Percentiles rank a stretch among this genome's conserved stretches.
Conservation (phyloP, 495 filamentous ascomycete species). For the Baudoinia panamericana region DNA sequence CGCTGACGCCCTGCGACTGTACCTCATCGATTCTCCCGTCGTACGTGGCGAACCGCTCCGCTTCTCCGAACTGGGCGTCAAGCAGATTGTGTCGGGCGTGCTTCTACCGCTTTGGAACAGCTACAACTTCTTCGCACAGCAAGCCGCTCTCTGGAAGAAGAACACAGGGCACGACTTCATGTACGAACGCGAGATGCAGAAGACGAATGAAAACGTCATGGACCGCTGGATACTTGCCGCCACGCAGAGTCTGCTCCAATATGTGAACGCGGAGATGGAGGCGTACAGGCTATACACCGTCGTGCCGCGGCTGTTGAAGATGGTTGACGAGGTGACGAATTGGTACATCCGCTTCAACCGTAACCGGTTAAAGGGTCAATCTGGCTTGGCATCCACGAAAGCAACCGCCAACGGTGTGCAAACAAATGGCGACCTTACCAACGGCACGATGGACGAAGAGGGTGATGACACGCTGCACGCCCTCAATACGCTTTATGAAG, state of each 20-base stretch:
- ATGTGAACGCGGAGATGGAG: conserved; percentile 91
- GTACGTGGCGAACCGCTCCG: conserved; percentile 82
- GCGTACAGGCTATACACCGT: conserved; percentile 68
- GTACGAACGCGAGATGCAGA: conserved; percentile 64
- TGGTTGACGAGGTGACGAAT: conserved; percentile 94
- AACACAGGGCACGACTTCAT: conserved; percentile 61
- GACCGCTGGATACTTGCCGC: conserved; percentile 91
- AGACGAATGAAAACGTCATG: conserved; percentile 81
- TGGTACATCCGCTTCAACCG: conserved; percentile 99
- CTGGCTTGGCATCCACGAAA: neutral
- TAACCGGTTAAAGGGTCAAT: conserved; percentile 83
- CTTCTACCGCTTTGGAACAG: conserved; percentile 93
- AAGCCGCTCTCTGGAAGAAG: conserved; percentile 87
- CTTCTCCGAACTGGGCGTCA: conserved; percentile 88
- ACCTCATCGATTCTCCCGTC: conserved; percentile 94
- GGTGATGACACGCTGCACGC: conserved; percentile 66
- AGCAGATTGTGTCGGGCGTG: conserved; percentile 90
- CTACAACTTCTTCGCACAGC: conserved; percentile 96
- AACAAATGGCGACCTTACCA: conserved; percentile 7
- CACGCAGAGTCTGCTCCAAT: conserved; percentile 83
- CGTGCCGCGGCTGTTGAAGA: conserved; percentile 69
- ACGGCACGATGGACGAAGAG: conserved; percentile 10
- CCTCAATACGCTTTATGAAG: conserved; percentile 92
- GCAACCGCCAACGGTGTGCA: conserved; percentile 48
- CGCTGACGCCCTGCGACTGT: conserved; percentile 84